Base-by-base conservation (phyloP, 768 basidiomycete species). In the Mycena filopes region DNA sequence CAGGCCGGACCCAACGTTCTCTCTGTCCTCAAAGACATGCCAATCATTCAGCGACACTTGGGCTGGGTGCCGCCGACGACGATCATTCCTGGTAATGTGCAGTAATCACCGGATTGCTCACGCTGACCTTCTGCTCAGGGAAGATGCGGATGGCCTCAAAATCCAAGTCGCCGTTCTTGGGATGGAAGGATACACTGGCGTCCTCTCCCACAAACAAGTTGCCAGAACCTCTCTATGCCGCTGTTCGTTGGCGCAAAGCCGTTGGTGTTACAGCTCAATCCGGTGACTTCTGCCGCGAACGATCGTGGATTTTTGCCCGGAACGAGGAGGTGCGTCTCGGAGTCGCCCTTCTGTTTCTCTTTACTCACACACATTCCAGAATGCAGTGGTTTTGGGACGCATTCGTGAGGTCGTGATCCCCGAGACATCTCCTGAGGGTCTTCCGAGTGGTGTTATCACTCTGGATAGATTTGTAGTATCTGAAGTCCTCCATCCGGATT, bases 41-140 rank as follows among this genome's bases (percentile, higher is more conserved):
- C 68, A 10, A 58, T 65, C 5, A 49, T 72, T 9, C 73, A 74
- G 28, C 63, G 59, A 1, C 65, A 67, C 47, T 46, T 74, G 12
- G 71, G 71, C 5, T 74, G 73, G 71, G 62, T 47, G 15, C 41
- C 45, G 2, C 33, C 29, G 4, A 43, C 16, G 11, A 46, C 20
- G 3, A 11, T 57, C 10, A 21, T 47, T 7, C 11, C 20, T 15
- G 45, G 45, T 57, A 33, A 23, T 36, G n/a, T n/a, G n/a, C n/a
- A n/a, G n/a, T n/a, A n/a, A n/a, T n/a, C n/a, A n/a, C n/a, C n/a
- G n/a, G n/a, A n/a, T n/a, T n/a, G n/a, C n/a, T n/a, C n/a, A n/a
- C n/a, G n/a, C n/a, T n/a, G n/a, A n/a, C n/a, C n/a, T 20, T 21
- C 3, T 53, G 13, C 38, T 21, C 53, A 43, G 40, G 54, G 12